Conservation (phyloP, 345 rosid genomes). For the sweet orange (Citrus sinensis) region DNA sequence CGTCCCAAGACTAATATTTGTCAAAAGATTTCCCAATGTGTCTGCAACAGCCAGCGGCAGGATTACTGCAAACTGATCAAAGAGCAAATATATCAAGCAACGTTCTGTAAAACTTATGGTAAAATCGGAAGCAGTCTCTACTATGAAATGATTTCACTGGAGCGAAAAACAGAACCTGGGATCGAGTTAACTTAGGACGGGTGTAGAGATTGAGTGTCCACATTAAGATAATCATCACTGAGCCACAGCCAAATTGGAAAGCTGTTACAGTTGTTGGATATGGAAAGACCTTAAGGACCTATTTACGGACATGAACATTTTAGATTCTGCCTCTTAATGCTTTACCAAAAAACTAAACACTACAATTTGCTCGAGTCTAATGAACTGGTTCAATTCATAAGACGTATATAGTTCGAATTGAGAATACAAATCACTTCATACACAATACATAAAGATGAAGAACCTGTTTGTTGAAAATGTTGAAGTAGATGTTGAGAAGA, state of each 20-base stretch:
- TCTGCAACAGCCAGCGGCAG: constrained; percentile 73
- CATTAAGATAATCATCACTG: constrained; percentile 51
- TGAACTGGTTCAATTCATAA: not conserved
- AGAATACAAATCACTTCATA: not conserved
- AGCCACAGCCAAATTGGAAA: constrained; percentile 75
- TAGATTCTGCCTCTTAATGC: not conserved
- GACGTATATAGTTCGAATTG: not conserved
- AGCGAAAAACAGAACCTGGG: constrained; percentile 44
- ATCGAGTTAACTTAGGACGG: constrained; percentile 54
- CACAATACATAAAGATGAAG: not conserved
- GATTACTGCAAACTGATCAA: constrained; percentile 54
- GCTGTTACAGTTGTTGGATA: constrained; percentile 87
- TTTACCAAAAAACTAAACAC: not conserved
- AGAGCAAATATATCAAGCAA: constrained; percentile 4
- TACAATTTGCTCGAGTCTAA: not conserved
- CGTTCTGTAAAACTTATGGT: not conserved
- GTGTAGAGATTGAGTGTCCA: constrained; percentile 67
- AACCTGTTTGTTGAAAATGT: constrained; percentile 80
- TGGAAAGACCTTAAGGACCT: constrained; percentile 75
- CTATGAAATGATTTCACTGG: not conserved
- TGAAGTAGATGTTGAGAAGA: constrained; percentile 64
- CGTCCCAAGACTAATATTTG: constrained; percentile 71
- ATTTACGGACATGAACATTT: not conserved
- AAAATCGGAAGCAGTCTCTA: not conserved
- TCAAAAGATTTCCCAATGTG: constrained; percentile 77